Evolutionary conservation across 139 green algal genomes (phyloP).

Genomic region (Chlorokybus atmophyticus): DNA sequence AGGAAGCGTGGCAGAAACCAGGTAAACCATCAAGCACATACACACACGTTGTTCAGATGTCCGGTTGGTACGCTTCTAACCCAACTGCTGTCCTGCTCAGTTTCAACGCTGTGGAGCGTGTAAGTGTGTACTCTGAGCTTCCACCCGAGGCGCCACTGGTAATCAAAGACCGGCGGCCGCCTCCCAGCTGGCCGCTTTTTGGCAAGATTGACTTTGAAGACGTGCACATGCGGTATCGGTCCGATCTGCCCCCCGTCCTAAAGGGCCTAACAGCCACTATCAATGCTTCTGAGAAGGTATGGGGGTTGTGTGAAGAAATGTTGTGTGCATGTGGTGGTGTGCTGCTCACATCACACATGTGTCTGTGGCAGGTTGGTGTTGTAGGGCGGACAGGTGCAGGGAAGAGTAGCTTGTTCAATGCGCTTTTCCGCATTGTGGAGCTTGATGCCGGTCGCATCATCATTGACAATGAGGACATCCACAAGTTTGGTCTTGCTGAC

Average conservation of each 20-base stretch:
- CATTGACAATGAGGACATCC: slow-evolving; percentile 73
- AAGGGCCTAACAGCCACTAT: slow-evolving; percentile 59
- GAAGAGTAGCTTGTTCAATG: slow-evolving; percentile 70
- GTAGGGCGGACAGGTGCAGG: slow-evolving; percentile 74
- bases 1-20: slow-evolving; percentile 66
- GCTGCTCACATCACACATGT: too few species aligned
- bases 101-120: slow-evolving; percentile 87
- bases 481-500: slow-evolving; percentile 51
- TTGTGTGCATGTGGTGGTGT: too few species aligned
- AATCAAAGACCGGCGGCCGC: slow-evolving; percentile 12
- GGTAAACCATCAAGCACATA: too few species aligned
- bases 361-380: slow-evolving; percentile 52
- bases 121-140: slow-evolving; percentile 55
- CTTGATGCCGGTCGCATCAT: slow-evolving; percentile 40
- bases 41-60: too few species aligned
- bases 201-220: slow-evolving; percentile 46
- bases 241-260: slow-evolving; percentile 66
- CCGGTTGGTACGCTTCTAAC: too few species aligned
- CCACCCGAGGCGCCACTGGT: slow-evolving; percentile 14
- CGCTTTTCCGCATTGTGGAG: slow-evolving; percentile 51
- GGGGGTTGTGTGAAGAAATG: too few species aligned
- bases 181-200: slow-evolving; percentile 39
- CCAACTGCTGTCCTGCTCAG: too few species aligned
- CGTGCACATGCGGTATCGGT: slow-evolving; percentile 73
- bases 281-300: slow-evolving; percentile 43